Evolutionary conservation across 768 basidiomycete genomes (phyloP).

Genomic region (Psilocybe azurescens): DNA sequence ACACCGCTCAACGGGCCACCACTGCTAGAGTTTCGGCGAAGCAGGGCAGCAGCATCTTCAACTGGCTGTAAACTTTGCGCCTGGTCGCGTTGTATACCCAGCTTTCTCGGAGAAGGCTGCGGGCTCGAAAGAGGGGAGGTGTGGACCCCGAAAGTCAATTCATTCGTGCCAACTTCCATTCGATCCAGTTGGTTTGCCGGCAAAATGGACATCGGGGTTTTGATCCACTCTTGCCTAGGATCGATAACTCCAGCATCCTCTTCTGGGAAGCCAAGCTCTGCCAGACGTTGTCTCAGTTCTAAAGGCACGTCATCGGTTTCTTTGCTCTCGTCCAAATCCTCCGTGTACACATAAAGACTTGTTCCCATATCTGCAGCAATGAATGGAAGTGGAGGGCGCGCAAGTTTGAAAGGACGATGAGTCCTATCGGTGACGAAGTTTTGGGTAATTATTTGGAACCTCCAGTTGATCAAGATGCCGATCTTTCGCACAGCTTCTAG

Average conservation of each 20-base stretch:
- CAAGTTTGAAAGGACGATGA: slow-evolving; percentile 72
- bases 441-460: slow-evolving; percentile 72
- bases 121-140: slow-evolving; percentile 38
- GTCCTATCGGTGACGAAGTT: slow-evolving; percentile 62
- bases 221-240: slow-evolving; percentile 60
- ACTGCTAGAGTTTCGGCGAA: slow-evolving; percentile 62
- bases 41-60: slow-evolving; percentile 41
- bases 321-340: slow-evolving; percentile 53
- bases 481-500: slow-evolving; percentile 60
- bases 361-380: slow-evolving; percentile 79
- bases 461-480: slow-evolving; percentile 63
- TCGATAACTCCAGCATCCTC: slow-evolving; percentile 57
- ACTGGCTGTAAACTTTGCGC: slow-evolving; percentile 21
- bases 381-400: slow-evolving; percentile 75
- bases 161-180: slow-evolving; percentile 39
- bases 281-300: slow-evolving; percentile 67
- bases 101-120: slow-evolving; percentile 36
- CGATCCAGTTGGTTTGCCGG: slow-evolving; percentile 62
- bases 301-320: slow-evolving; percentile 62
- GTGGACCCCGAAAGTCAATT: slow-evolving; percentile 23
- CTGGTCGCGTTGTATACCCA: slow-evolving; percentile 21
- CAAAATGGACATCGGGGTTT: slow-evolving; percentile 70
- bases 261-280: slow-evolving; percentile 78
- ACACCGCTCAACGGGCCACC: slow-evolving; percentile 48
- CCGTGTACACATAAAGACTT: slow-evolving; percentile 57